These are phyloP conservation scores for Fusarium sp. DNA, from an alignment of 2,329 filamentous ascomycete species.

Conservation along the genomic window DNA sequence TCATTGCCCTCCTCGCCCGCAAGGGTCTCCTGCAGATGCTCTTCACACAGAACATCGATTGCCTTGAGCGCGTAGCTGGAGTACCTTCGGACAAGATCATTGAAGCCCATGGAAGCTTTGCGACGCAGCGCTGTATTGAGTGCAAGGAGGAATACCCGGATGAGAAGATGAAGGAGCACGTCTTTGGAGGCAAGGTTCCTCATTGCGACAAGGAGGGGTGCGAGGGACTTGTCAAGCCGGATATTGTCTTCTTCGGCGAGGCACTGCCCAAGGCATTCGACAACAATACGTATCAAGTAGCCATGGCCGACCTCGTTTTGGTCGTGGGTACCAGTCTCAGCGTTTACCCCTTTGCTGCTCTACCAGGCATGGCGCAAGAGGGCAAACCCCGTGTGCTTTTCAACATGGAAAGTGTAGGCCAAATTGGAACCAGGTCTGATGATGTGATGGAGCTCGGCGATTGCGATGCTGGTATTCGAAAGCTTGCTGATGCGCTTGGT, in stretches of 20 bases:
- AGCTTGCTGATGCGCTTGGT: conserved; percentile 80
- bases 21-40: conserved; percentile 84
- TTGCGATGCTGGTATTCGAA: conserved; percentile 83
- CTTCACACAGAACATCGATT: conserved; percentile 99
- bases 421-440: conserved; percentile 78
- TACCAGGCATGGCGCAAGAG: conserved; percentile 72
- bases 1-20: conserved; percentile 81
- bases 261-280: conserved; percentile 57
- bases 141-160: conserved; percentile 79
- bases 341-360: conserved; percentile 87
- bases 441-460: conserved; percentile 86
- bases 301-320: conserved; percentile 78
- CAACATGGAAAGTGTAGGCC: conserved; percentile 85
- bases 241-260: conserved; percentile 95
- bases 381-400: conserved; percentile 81
- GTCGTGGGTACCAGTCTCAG: conserved; percentile 88
- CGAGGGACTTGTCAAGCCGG: conserved; percentile 85
- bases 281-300: conserved; percentile 55
- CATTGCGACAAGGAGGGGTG: conserved; percentile 71
- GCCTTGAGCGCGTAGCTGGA: conserved; percentile 86
- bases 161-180: conserved; percentile 75
- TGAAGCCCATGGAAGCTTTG: conserved; percentile 96
- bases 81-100: conserved; percentile 83
- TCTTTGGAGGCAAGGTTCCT: conserved; percentile 75
- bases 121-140: conserved; percentile 88